A percentile compares a stretch with the other conserved stretches of the same genome.
Evolutionary conservation across 352 stramenopile genomes (phyloP).

Genomic region (Peronospora tabacina): DNA sequence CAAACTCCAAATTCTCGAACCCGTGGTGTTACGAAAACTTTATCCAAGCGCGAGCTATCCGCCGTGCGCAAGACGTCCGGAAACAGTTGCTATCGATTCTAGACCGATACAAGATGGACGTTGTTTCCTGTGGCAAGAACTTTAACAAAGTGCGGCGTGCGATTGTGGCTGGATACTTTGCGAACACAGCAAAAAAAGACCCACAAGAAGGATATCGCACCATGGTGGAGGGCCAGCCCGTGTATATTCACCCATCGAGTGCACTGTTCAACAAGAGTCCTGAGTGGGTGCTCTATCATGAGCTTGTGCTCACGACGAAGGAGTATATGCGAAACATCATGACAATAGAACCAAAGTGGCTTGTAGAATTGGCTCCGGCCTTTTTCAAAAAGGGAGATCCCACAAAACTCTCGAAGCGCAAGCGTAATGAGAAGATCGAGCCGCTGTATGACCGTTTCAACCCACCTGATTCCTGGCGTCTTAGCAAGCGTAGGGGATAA

Average conservation of each 20-base stretch:
- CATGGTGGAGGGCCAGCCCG: constrained; percentile 96
- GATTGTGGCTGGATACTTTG: constrained; percentile 98
- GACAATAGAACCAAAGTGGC: constrained; percentile 99
- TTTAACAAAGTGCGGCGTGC: constrained; percentile 96
- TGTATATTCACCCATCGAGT: constrained; percentile 98
- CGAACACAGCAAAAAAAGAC: constrained; percentile 98
- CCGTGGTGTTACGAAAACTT: constrained; percentile 99
- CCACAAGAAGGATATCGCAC: constrained; percentile 97
- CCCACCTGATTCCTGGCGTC: constrained; percentile 93
- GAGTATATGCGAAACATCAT: constrained; percentile 99
- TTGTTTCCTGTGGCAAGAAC: constrained; percentile 94
- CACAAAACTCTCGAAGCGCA: constrained; percentile 96
- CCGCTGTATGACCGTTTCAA: constrained; percentile 98
- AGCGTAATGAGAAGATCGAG: constrained; percentile 99
- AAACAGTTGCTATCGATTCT: constrained; percentile 99
- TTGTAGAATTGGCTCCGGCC: constrained; percentile 94
- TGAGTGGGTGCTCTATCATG: constrained; percentile 98
- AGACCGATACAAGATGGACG: constrained; percentile 97
- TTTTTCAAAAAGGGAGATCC: constrained; percentile 97
- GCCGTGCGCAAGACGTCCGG: constrained; percentile 95
- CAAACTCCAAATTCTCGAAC: constrained; percentile 95
- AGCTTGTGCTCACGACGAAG: constrained; percentile 92
- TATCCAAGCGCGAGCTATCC: constrained; percentile 95
- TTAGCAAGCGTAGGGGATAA: constrained; percentile 93
- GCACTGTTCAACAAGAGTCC: constrained; percentile 98